Conservation (phyloP, 345 rosid species). For the Passiflora organensis region DNA sequence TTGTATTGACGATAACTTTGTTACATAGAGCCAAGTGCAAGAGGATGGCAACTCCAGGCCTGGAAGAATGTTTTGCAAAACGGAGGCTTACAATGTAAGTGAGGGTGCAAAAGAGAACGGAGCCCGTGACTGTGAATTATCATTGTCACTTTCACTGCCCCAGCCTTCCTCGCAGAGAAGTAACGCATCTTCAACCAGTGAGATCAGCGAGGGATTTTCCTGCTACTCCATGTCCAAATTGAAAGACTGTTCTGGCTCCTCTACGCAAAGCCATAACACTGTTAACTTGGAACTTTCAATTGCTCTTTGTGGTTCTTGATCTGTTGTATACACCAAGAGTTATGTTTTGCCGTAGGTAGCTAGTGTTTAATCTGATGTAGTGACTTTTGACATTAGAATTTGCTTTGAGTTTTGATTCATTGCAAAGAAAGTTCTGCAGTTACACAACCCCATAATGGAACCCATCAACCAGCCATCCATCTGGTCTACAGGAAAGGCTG, state of each 20-base stretch:
- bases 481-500: too few relatives aligned
- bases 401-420: too few relatives aligned
- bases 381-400: too few relatives aligned
- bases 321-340: too few relatives aligned
- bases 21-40: too few relatives aligned
- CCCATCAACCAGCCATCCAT: too few relatives aligned
- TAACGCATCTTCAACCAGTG: slow-evolving; percentile 48
- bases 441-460: too few relatives aligned
- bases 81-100: background rate
- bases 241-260: slow-evolving; percentile 44
- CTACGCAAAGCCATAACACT: slow-evolving; percentile 23
- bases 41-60: background rate
- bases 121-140: slow-evolving; percentile 38
- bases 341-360: too few relatives aligned
- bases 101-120: slow-evolving; percentile 11
- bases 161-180: slow-evolving; percentile 40
- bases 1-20: too few relatives aligned
- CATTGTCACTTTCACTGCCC: slow-evolving; percentile 48
- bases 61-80: too few relatives aligned
- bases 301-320: slow-evolving; percentile 71
- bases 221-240: slow-evolving; percentile 32
- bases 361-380: too few relatives aligned
- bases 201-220: slow-evolving; percentile 61
- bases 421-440: too few relatives aligned
- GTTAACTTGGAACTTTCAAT: slow-evolving; percentile 66